These are phyloP conservation scores for Chrysanthemum lavandulifolium DNA, from an alignment of 129 eudicot species.

Conservation along the genomic window DNA sequence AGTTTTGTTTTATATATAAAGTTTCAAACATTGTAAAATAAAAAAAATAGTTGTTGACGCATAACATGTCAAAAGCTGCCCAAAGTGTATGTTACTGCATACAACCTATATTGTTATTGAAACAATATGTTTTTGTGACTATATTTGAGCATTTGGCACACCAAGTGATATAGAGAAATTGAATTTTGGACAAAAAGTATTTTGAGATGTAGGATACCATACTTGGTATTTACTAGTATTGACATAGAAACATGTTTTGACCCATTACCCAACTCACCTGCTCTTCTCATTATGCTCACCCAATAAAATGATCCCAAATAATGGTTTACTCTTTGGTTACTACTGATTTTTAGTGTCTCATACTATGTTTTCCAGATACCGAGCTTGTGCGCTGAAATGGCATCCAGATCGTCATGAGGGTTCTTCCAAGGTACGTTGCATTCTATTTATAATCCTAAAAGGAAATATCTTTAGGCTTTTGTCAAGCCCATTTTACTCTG, in stretches of 20 bases:
- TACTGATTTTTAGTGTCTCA: neutral
- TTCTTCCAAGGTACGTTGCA: constrained; percentile 69
- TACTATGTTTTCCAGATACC: constrained; percentile 53
- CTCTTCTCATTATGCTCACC: no score
- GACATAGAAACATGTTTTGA: no score
- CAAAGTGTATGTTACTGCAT: neutral
- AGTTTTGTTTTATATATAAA: neutral
- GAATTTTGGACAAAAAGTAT: no score
- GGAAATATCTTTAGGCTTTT: neutral
- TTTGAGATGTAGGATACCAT: no score
- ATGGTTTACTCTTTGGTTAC: neutral
- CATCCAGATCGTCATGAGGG: constrained; percentile 98
- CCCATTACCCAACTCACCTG: no score
- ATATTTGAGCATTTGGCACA: neutral
- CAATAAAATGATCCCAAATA: neutral
- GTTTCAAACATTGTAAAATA: neutral
- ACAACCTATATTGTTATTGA: neutral
- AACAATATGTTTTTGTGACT: neutral
- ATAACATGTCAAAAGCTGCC: neutral
- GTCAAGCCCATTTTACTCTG: neutral
- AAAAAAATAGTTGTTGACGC: neutral
- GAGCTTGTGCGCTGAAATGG: constrained; percentile 88
- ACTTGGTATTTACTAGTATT: no score
- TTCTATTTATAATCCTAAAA: neutral
- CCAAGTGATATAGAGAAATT: no score